Percentiles rank a stretch among this genome's conserved stretches.
Conservation (phyloP, 2,329 filamentous ascomycete genomes). For the Drechslera avenae region DNA sequence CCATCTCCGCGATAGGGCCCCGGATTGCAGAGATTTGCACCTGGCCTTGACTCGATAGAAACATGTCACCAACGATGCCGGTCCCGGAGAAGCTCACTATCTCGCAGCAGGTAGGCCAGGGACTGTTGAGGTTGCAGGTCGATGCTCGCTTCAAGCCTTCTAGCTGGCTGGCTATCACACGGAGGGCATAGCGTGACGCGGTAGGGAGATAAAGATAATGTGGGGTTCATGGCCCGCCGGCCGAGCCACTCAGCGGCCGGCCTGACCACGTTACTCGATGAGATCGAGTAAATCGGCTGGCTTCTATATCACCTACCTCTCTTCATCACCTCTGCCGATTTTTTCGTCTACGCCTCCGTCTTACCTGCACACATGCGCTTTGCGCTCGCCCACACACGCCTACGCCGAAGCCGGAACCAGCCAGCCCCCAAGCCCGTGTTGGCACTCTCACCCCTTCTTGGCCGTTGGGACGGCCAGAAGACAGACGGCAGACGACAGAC, state of each 20-base stretch:
- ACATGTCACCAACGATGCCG: constrained; percentile 27
- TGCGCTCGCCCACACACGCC: neutral
- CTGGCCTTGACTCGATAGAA: constrained; percentile 39
- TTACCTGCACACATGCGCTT: constrained; percentile 1
- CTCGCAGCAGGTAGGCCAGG: constrained; percentile 16
- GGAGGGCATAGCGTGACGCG: constrained; percentile 14
- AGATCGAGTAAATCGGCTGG: constrained; percentile 33
- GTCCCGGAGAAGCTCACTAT: constrained; percentile 27
- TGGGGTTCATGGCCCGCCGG: constrained; percentile 25
- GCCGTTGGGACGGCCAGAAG: neutral
- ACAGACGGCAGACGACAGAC: too few relatives aligned
- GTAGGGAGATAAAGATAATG: constrained; percentile 30
- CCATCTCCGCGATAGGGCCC: constrained; percentile 22
- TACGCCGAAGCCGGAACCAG: neutral
- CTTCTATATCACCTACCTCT: constrained; percentile 19
- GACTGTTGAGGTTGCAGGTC: constrained; percentile 18
- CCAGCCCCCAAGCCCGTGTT: neutral
- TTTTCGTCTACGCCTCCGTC: neutral
- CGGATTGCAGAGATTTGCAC: constrained; percentile 4
- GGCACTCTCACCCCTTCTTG: neutral
- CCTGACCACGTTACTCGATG: constrained; percentile 33
- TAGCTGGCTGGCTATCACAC: constrained; percentile 6
- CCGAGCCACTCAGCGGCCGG: constrained; percentile 21
- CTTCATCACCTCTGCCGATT: neutral
- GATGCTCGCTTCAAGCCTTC: constrained; percentile 17